Evolutionary conservation across 345 rosid species (phyloP).

Genomic region (Linum usitatissimum): DNA sequence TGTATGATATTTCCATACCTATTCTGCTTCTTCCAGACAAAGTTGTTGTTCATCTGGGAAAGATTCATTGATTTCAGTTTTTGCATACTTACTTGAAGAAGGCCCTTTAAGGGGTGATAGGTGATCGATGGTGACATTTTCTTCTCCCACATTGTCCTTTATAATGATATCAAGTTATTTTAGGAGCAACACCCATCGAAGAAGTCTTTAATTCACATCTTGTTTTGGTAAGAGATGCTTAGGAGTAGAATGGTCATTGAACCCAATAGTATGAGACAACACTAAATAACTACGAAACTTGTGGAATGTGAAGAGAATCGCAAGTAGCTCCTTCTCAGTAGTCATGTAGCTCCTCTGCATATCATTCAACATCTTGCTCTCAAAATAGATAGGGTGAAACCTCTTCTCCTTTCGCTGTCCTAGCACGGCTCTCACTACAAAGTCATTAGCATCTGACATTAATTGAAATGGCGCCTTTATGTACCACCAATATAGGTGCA

Average conservation of each 20-base stretch:
- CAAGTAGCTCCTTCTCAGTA: not conserved
- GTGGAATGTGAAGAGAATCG: not conserved
- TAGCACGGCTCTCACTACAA: too few species aligned
- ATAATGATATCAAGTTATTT: not conserved
- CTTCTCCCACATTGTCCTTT: too few species aligned
- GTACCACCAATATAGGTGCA: too few species aligned
- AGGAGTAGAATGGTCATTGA: not conserved
- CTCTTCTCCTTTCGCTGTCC: too few species aligned
- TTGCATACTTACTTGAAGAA: too few species aligned
- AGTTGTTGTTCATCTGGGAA: not conserved
- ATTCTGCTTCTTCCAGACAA: too few species aligned
- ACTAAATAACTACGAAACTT: not conserved
- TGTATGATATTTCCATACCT: not conserved
- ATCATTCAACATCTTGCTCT: too few species aligned
- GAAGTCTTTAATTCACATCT: not conserved
- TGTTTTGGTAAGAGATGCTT: too few species aligned
- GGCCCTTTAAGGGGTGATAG: not conserved
- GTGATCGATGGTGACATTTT: not conserved
- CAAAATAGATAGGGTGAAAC: too few species aligned
- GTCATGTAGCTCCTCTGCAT: too few species aligned
- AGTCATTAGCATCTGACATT: too few species aligned
- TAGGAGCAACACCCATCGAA: not conserved
- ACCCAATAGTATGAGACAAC: not conserved
- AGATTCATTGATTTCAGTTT: not conserved
- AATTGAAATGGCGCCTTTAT: too few species aligned